Conservation (phyloP, 768 basidiomycete genomes). For the Suillus sp. region DNA sequence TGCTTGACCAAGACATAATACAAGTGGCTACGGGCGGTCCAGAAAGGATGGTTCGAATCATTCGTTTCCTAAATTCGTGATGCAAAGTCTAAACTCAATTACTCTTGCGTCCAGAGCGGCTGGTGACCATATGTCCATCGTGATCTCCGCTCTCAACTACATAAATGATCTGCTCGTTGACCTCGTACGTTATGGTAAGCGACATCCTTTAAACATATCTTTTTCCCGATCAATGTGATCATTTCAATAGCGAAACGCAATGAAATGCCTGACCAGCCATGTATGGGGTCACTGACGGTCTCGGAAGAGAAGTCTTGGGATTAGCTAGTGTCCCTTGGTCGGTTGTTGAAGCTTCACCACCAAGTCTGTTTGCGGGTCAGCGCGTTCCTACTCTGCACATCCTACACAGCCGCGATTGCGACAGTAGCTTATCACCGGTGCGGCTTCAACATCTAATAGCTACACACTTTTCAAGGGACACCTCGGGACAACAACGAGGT, state of each 20-base stretch:
- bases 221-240: neutral
- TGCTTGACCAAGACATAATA: neutral
- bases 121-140: neutral
- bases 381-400: neutral
- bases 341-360: constrained; percentile 1
- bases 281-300: constrained; percentile 12
- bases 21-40: neutral
- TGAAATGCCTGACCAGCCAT: constrained; percentile 13
- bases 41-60: neutral
- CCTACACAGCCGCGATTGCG: constrained; percentile 10
- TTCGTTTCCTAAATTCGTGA: neutral
- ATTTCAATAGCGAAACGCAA: constrained; percentile 13
- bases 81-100: neutral
- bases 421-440: constrained; percentile 16
- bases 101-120: neutral
- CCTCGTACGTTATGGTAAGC: neutral
- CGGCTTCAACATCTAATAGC: constrained; percentile 12
- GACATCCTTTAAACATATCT: neutral
- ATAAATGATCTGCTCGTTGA: too few species aligned
- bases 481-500: constrained; percentile 8
- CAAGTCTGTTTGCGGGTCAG: constrained; percentile 12
- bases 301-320: constrained; percentile 9
- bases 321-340: constrained; percentile 1
- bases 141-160: neutral
- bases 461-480: constrained; percentile 12